Evolutionary conservation across 306 rosid species (phyloP).

Genomic region (Prunus kanzakura): DNA sequence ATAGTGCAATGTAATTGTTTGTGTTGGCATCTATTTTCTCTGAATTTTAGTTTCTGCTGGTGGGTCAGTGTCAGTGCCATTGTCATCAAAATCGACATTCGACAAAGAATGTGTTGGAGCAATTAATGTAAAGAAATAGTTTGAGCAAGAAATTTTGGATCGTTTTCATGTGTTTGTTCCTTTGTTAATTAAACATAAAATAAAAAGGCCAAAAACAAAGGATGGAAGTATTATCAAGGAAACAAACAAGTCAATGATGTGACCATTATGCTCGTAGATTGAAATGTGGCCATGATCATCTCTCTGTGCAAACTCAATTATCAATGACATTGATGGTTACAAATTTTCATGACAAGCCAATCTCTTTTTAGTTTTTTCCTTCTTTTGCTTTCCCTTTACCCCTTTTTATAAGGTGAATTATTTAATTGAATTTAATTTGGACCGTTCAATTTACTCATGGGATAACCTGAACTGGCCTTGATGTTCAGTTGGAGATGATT

Average conservation of each 20-base stretch:
- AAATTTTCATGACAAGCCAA: slow-evolving; percentile 8
- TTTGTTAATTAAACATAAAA: neutral
- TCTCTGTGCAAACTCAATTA: slow-evolving; percentile 6
- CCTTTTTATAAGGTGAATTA: slow-evolving; percentile 4
- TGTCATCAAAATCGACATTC: slow-evolving; percentile 15
- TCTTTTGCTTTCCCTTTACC: neutral
- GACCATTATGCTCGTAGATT: slow-evolving; percentile 1
- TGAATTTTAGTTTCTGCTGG: neutral
- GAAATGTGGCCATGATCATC: slow-evolving; percentile 4
- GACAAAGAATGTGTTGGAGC: slow-evolving; percentile 12
- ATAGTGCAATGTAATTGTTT: slow-evolving; percentile 9
- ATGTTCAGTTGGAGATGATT: slow-evolving; percentile 33
- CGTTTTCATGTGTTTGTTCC: neutral
- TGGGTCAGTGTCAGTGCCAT: slow-evolving; percentile 10
- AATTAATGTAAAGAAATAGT: slow-evolving; percentile 26
- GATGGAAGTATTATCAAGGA: neutral
- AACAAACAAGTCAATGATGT: neutral
- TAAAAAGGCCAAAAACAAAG: neutral
- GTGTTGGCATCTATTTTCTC: neutral
- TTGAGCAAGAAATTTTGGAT: neutral
- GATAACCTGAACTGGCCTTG: slow-evolving; percentile 30
- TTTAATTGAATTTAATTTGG: neutral
- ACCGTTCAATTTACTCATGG: slow-evolving; percentile 17
- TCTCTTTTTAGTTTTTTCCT: neutral
- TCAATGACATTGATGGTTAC: neutral